phyloP scores from a whole-genome alignment of 139 green algal genomes.

The Monoraphidium neglectum region DNA sequence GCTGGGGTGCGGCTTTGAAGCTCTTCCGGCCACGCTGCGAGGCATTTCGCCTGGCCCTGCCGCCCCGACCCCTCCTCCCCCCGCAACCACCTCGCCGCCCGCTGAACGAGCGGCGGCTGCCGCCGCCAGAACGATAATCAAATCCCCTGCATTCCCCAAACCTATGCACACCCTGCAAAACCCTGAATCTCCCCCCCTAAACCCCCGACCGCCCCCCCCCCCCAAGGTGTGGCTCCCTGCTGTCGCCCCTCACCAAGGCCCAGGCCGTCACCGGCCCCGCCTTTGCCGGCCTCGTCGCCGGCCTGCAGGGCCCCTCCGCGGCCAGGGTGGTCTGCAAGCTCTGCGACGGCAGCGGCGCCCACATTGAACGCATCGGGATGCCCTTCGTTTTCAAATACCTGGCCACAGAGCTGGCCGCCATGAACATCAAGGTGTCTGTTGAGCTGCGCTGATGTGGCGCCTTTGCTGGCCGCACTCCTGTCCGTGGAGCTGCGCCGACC shows the following conservation, averaged over 20 bases:
- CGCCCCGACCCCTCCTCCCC: too few species aligned
- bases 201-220: too few species aligned
- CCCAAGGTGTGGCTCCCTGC: not conserved
- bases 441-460: slow-evolving; percentile 24
- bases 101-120: too few species aligned
- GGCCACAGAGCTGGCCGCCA: slow-evolving; percentile 84
- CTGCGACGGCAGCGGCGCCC: slow-evolving; percentile 50
- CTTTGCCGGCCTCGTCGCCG: not conserved
- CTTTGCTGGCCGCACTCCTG: not conserved
- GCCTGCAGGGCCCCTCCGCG: not conserved
- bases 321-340: slow-evolving; percentile 56
- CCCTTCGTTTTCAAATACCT: slow-evolving; percentile 90
- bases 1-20: too few species aligned
- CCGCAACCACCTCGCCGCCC: too few species aligned
- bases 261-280: not conserved
- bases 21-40: too few species aligned
- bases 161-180: too few species aligned
- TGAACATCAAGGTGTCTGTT: slow-evolving; percentile 87
- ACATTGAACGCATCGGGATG: slow-evolving; percentile 80
- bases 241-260: slow-evolving; percentile 18
- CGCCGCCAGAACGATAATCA: too few species aligned
- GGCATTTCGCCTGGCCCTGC: too few species aligned
- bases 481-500: not conserved
- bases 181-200: too few species aligned
- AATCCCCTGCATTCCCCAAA: too few species aligned